Evolutionary conservation across 805 yeast genomes (phyloP).

Genomic region (Ogataea methanolica): DNA sequence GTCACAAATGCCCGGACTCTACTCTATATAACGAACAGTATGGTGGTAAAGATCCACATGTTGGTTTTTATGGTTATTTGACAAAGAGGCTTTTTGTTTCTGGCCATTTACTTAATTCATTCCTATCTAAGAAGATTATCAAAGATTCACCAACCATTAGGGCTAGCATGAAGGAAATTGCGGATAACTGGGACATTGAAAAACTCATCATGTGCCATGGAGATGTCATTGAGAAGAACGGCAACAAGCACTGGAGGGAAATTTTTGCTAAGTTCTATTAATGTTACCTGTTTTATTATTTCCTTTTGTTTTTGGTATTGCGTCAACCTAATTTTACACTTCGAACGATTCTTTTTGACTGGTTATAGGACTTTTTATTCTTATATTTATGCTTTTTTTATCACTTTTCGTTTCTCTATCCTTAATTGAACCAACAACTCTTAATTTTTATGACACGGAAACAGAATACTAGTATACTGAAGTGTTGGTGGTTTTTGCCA

Average conservation of each 20-base stretch:
- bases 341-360: no score
- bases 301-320: no score
- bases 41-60: constrained; percentile 35
- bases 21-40: constrained; percentile 41
- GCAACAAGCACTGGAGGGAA: constrained; percentile 20
- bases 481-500: no score
- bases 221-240: constrained; percentile 42
- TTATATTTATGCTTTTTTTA: no score
- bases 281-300: no score
- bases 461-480: no score
- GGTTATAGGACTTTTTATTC: no score
- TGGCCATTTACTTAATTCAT: constrained; percentile 8
- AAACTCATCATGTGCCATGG: constrained; percentile 60
- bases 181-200: constrained; percentile 41
- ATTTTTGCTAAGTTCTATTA: constrained; percentile 3
- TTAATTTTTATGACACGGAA: no score
- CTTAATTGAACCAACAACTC: no score
- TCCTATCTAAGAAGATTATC: constrained; percentile 3
- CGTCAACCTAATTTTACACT: no score
- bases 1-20: constrained; percentile 34
- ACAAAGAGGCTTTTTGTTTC: constrained; percentile 14
- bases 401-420: no score
- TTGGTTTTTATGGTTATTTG: constrained; percentile 32
- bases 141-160: constrained; percentile 8
- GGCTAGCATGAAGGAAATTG: constrained; percentile 24